These are phyloP conservation scores for Eucalyptus polybractea DNA, from an alignment of 345 rosid genomes.

Conservation along the genomic window DNA sequence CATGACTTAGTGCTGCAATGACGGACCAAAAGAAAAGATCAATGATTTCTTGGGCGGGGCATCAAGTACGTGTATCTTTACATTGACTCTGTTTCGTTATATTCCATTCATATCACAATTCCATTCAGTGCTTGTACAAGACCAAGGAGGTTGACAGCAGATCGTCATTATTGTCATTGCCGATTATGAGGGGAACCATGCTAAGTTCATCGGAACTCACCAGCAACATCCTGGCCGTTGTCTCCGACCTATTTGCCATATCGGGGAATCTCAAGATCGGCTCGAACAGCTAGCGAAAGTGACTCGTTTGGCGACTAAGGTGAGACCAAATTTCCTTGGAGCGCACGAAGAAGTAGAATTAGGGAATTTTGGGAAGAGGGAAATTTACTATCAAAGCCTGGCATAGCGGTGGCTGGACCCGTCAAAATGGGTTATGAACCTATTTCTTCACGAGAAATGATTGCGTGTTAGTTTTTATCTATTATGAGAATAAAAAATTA, in stretches of 20 bases:
- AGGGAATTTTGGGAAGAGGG: conserved; percentile 9
- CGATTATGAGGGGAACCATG: conserved; percentile 1
- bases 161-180: background rate
- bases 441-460: too few species aligned
- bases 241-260: background rate
- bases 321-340: background rate
- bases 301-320: background rate
- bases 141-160: background rate
- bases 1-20: too few species aligned
- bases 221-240: conserved; percentile 18
- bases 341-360: conserved; percentile 8
- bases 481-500: too few species aligned
- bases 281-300: background rate
- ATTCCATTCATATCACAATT: too few species aligned
- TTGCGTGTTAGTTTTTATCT: too few species aligned
- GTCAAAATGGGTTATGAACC: too few species aligned
- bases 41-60: too few species aligned
- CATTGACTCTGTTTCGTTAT: rapidly evolving
- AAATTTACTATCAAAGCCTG: too few species aligned
- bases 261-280: background rate
- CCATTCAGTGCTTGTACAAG: conserved; percentile 24
- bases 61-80: too few species aligned
- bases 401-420: too few species aligned
- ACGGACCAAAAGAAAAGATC: too few species aligned
- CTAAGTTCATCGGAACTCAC: conserved; percentile 12